phyloP scores from a whole-genome alignment of 345 rosid species.

The Microcos paniculata region DNA sequence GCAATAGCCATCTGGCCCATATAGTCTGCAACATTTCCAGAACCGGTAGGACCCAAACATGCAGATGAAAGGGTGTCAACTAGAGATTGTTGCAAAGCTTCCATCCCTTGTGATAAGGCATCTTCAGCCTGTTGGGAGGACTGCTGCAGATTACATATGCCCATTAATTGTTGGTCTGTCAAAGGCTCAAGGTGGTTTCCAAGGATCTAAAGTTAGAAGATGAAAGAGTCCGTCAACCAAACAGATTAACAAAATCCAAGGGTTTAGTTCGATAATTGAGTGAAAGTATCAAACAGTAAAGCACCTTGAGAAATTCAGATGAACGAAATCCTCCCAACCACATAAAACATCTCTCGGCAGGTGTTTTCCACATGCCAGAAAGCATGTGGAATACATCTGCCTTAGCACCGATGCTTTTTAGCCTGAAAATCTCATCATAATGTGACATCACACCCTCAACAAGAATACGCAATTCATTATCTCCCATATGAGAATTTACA shows the following conservation, averaged over 20 bases:
- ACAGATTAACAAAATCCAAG: background rate
- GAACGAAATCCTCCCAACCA: slow-evolving; percentile 98
- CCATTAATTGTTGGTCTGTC: slow-evolving; percentile 89
- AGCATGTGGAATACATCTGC: slow-evolving; percentile 93
- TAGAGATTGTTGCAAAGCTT: slow-evolving; percentile 89
- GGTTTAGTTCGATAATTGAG: background rate
- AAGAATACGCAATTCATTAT: slow-evolving; percentile 60
- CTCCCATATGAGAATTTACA: slow-evolving; percentile 57
- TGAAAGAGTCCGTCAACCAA: background rate
- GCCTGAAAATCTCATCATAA: slow-evolving; percentile 68
- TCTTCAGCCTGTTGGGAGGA: slow-evolving; percentile 98
- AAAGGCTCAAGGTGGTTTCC: slow-evolving; percentile 88
- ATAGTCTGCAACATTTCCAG: slow-evolving; percentile 80
- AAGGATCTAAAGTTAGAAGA: slow-evolving; percentile 50
- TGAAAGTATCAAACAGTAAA: background rate
- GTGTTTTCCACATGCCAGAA: slow-evolving; percentile 97
- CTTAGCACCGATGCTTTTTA: slow-evolving; percentile 72
- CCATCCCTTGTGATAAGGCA: slow-evolving; percentile 97
- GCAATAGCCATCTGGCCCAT: slow-evolving; percentile 97
- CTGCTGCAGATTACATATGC: slow-evolving; percentile 89
- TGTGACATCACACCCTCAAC: slow-evolving; percentile 83
- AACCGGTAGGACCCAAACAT: slow-evolving; percentile 55
- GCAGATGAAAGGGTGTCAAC: slow-evolving; percentile 75
- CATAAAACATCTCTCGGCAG: slow-evolving; percentile 92
- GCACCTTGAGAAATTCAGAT: slow-evolving; percentile 87